Conservation (phyloP, 2,329 filamentous ascomycete genomes). For the Alternaria ventricosa region DNA sequence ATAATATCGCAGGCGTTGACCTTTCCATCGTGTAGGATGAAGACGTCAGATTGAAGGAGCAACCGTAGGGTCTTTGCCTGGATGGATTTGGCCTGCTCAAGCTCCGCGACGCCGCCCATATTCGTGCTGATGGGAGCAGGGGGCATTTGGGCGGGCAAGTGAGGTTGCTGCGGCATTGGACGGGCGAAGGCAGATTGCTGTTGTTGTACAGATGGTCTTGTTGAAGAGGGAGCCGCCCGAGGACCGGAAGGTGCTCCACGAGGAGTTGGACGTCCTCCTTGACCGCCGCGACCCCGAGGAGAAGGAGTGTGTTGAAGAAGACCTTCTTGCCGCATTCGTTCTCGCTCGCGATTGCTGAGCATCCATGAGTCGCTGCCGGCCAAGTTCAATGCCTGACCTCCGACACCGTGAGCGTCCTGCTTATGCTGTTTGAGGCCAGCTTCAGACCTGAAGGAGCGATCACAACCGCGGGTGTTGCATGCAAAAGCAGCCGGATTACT, state of each 20-base stretch:
- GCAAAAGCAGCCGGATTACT: not conserved
- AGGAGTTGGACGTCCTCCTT: not conserved
- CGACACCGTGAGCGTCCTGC: constrained; percentile 29
- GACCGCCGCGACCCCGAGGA: not conserved
- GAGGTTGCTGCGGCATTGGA: not conserved
- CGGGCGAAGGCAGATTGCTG: not conserved
- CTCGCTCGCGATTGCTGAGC: constrained; percentile 21
- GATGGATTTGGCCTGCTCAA: constrained; percentile 34
- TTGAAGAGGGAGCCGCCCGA: no score
- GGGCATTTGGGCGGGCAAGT: not conserved
- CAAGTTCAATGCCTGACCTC: constrained; percentile 26
- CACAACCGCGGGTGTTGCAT: constrained; percentile 22
- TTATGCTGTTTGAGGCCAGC: constrained; percentile 29
- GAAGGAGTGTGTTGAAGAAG: constrained; percentile 9
- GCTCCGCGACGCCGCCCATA: constrained; percentile 26
- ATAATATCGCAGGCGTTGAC: constrained; percentile 29
- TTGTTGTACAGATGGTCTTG: not conserved
- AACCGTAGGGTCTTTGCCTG: constrained; percentile 35
- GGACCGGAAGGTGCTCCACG: not conserved
- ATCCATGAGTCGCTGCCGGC: constrained; percentile 32
- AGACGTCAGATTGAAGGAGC: constrained; percentile 36
- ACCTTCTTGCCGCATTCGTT: constrained; percentile 21
- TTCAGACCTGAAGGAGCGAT: constrained; percentile 25
- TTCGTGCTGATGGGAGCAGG: not conserved
- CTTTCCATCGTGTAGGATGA: constrained; percentile 33